Evolutionary conservation across 345 rosid genomes (phyloP), one percentile per base, ranked within the genome.

Genomic region (Arabis hirsuta): DNA sequence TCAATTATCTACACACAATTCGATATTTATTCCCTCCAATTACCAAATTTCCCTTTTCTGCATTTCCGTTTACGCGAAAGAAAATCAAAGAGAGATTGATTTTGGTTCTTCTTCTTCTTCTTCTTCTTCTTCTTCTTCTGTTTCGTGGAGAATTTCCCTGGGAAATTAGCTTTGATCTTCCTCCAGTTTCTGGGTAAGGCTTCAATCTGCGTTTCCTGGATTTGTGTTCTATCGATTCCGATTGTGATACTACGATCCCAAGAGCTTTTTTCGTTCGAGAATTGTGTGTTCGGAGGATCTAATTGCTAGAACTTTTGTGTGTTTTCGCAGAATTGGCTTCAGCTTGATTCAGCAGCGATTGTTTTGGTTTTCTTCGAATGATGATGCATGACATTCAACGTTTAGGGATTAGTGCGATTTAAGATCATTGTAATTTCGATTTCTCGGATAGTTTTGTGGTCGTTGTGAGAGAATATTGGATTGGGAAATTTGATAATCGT

Each of bases 241-340:
- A 72, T 73, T 63, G 16, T 47, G 34, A 36, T 34, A 3, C 29
- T 12, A 46, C 39, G 65, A 34, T 57, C 29, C 22, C 2, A 16
- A 9, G 62, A 20, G 4, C 16, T 5, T 20, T 50, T 14, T 44
- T 4, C 2, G 9, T 26, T 59, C 0, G 32, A 24, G 42, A 41
- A 71, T 71, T 62, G 19, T 44, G 47, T n/a, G 16, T 48, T 38
- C 29, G 13, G 4, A 65, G 10, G 26, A 64, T 65, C 13, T 34
- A 20, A 64, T 47, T 12, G 1, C 42, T 20, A 11, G 3, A 19
- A 65, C 3, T 52, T 41, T 16, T 41, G 24, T 39, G 5, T 36
- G 5, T 42, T 39, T 39, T 45, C 52, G 62, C 78, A 73, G 78
- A 73, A 65, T 73, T 46, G 45, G 52, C 38, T 38, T 46, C 55